phyloP scores from a whole-genome alignment of 139 green algal species.

The Tetraselmis chui region DNA sequence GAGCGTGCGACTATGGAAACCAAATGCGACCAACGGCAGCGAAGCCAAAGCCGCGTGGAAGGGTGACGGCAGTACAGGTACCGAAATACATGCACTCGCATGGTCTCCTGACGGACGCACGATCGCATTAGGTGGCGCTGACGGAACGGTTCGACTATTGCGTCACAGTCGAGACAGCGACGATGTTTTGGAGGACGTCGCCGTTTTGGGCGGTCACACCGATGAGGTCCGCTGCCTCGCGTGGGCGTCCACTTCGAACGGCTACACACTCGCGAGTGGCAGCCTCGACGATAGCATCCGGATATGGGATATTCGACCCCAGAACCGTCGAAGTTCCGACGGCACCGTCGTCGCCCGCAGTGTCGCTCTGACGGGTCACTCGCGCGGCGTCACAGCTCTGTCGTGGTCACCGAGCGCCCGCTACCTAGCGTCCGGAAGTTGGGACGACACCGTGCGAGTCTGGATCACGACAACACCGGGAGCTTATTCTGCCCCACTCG shows the following conservation, averaged over 20 bases:
- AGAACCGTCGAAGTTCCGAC: not conserved
- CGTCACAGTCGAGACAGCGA: not conserved
- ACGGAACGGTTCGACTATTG: not conserved
- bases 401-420: not conserved
- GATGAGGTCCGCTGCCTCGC: not conserved
- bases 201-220: not conserved
- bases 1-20: not conserved
- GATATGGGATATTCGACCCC: not conserved
- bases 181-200: not conserved
- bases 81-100: not conserved
- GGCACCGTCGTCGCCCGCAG: not conserved
- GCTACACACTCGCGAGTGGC: not conserved
- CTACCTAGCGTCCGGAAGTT: not conserved
- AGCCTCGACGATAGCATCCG: not conserved
- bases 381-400: not conserved
- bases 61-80: not conserved
- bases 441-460: not conserved
- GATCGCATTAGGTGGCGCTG: not conserved
- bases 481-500: no score
- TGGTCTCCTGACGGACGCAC: not conserved
- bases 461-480: not conserved
- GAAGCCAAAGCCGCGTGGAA: not conserved
- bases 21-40: not conserved
- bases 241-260: not conserved
- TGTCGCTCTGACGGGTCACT: not conserved